These are phyloP conservation scores for Sporothrix protearum DNA, from an alignment of 2,329 filamentous ascomycete species.

Conservation along the genomic window DNA sequence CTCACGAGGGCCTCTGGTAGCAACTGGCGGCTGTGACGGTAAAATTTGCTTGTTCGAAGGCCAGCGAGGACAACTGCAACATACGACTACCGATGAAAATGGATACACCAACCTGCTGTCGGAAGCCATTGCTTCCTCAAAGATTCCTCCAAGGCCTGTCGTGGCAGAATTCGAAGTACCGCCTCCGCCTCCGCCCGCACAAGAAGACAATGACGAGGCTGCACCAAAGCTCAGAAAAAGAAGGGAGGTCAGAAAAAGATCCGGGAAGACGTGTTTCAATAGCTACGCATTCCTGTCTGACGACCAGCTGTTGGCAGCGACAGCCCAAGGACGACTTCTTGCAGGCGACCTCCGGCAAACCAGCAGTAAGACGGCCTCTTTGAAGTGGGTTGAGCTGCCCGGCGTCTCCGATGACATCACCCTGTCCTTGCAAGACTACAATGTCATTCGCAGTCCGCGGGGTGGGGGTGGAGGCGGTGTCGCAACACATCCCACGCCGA, in stretches of 20 bases:
- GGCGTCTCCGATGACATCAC: conserved; percentile 35
- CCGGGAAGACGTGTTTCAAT: conserved; percentile 28
- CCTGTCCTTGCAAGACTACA: conserved; percentile 45
- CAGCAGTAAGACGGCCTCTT: conserved; percentile 1
- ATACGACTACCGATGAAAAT: not conserved
- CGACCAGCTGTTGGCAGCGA: conserved; percentile 64
- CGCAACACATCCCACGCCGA: conserved; percentile 27
- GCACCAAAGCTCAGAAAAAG: not conserved
- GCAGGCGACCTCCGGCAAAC: conserved; percentile 20
- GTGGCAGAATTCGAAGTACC: not conserved
- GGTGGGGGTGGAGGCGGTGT: conserved; percentile 20
- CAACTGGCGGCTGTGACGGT: conserved; percentile 84
- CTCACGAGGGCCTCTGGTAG: conserved; percentile 44
- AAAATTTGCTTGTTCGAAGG: conserved; percentile 51
- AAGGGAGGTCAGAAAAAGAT: conserved; percentile 12
- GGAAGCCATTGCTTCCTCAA: not conserved
- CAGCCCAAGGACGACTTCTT: conserved; percentile 27
- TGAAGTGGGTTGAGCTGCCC: conserved; percentile 45
- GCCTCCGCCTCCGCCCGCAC: not conserved
- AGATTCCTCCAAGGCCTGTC: not conserved
- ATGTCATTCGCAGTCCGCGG: conserved; percentile 42
- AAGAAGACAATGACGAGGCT: not conserved
- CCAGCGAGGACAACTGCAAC: not conserved
- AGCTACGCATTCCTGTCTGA: conserved; percentile 65
- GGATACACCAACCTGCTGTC: not conserved